A percentile compares a stretch with the other conserved stretches of the same genome.
Evolutionary conservation across 768 basidiomycete species (phyloP).

Genomic region (Mrakia gelida): DNA sequence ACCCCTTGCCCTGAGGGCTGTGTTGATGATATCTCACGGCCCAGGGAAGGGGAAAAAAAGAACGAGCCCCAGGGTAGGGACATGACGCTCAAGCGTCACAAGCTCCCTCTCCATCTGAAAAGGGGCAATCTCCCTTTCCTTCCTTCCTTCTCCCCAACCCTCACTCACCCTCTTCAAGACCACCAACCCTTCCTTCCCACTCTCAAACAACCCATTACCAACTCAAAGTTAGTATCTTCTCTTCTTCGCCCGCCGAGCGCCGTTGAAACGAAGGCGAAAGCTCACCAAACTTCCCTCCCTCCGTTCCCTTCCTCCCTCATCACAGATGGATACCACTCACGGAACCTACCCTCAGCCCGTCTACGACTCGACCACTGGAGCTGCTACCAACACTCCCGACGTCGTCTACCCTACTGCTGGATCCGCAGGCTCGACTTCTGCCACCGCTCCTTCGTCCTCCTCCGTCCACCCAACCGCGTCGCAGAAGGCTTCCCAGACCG

Average conservation of each 20-base stretch:
- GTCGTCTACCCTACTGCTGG: background rate
- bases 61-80: too few relatives aligned
- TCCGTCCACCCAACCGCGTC: background rate
- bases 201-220: background rate
- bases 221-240: background rate
- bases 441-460: background rate
- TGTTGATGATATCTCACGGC: too few relatives aligned
- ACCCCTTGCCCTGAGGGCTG: too few relatives aligned
- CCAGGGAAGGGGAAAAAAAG: too few relatives aligned
- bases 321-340: background rate
- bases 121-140: too few relatives aligned
- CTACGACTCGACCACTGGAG: background rate
- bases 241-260: background rate
- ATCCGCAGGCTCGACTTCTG: background rate
- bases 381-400: background rate
- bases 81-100: too few relatives aligned
- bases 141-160: background rate
- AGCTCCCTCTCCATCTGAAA: too few relatives aligned
- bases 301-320: background rate
- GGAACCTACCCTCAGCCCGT: constrained; percentile 9
- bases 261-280: background rate
- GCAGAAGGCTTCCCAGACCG: background rate
- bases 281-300: background rate
- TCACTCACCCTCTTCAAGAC: background rate
- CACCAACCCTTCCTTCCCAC: background rate